These are phyloP conservation scores for Oryza punctata DNA, from an alignment of 176 grass and related monocot genomes.

Conservation along the genomic window DNA sequence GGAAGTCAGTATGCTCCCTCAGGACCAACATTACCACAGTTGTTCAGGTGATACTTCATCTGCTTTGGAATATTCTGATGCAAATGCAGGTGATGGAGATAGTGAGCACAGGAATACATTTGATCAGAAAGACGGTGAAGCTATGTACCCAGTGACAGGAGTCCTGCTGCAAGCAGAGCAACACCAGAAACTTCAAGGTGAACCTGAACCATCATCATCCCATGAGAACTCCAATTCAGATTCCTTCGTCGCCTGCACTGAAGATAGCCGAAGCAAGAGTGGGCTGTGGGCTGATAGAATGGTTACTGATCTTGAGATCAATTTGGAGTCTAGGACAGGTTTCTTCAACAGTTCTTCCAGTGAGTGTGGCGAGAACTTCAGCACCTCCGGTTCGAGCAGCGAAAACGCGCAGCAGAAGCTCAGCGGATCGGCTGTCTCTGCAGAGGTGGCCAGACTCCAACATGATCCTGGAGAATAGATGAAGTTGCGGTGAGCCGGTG, in stretches of 20 bases:
- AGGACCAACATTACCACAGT: background rate
- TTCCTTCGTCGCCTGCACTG: slow-evolving; percentile 15
- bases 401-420: background rate
- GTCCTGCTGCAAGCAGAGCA: slow-evolving; percentile 4
- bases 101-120: slow-evolving; percentile 15
- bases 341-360: slow-evolving; percentile 31
- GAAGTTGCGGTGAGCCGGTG: slow-evolving; percentile 5
- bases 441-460: slow-evolving; percentile 27
- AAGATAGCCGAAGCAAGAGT: slow-evolving; percentile 11
- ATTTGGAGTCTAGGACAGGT: slow-evolving; percentile 27
- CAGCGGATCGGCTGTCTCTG: background rate
- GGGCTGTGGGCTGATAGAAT: background rate
- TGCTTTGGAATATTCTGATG: slow-evolving; percentile 29
- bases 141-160: background rate
- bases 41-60: slow-evolving; percentile 31
- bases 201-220: background rate
- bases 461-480: slow-evolving; percentile 40
- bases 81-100: background rate
- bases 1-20: background rate
- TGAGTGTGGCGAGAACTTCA: background rate
- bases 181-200: slow-evolving; percentile 1
- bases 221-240: slow-evolving; percentile 34
- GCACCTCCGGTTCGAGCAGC: background rate
- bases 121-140: slow-evolving; percentile 10
- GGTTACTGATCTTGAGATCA: slow-evolving; percentile 23